Percentiles rank a stretch among this genome's conserved stretches.
Conservation (phyloP, 2,329 filamentous ascomycete species). For the Dichotomopilus funicola region DNA sequence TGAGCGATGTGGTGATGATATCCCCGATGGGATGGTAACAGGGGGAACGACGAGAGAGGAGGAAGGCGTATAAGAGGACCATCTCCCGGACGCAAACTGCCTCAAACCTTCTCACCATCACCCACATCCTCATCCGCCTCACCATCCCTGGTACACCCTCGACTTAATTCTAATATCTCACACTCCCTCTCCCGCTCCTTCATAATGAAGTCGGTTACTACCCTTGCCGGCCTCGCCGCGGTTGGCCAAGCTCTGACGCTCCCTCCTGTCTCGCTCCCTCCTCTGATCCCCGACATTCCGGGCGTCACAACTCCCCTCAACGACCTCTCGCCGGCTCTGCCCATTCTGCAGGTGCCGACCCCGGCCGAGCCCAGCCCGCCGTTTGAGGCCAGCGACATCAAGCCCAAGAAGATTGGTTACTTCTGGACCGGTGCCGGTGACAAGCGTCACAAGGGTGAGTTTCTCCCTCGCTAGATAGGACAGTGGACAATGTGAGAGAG, state of each 20-base stretch:
- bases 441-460: conserved; percentile 43
- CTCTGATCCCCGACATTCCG: conserved; percentile 51
- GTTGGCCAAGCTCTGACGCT: neutral
- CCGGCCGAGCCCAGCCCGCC: conserved; percentile 49
- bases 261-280: conserved; percentile 24
- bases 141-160: neutral
- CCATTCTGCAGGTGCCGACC: conserved; percentile 53
- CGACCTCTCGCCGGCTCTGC: conserved; percentile 45
- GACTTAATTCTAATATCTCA: neutral
- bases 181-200: neutral
- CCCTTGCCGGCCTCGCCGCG: neutral
- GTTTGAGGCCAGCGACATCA: conserved; percentile 47
- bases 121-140: neutral
- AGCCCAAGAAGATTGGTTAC: conserved; percentile 60
- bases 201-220: conserved; percentile 2
- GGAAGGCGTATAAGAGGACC: neutral
- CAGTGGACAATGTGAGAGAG: too few relatives aligned
- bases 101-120: neutral
- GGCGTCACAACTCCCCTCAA: conserved; percentile 53
- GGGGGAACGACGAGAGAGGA: neutral
- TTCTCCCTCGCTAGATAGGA: too few relatives aligned
- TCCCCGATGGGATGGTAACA: too few relatives aligned
- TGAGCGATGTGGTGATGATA: too few relatives aligned
- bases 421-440: conserved; percentile 58
- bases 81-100: neutral